A percentile compares a stretch with the other conserved stretches of the same genome.
These are phyloP conservation scores for Gymnopilus dilepis DNA, from an alignment of 768 basidiomycete species.

Conservation along the genomic window DNA sequence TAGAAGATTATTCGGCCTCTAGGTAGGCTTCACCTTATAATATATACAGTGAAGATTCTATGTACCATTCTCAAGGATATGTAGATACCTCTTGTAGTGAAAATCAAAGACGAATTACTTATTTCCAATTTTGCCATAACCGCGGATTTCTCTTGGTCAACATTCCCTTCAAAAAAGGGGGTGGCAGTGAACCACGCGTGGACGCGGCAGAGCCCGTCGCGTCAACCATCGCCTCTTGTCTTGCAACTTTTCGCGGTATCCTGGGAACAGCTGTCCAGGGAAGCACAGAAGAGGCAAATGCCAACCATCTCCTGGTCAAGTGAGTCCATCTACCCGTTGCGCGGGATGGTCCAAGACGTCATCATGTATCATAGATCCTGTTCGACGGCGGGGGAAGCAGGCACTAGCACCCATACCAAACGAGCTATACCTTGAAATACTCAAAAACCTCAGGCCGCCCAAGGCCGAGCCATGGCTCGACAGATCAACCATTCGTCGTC, in stretches of 20 bases:
- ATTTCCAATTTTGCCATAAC: no score
- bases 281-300: neutral
- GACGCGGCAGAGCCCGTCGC: no score
- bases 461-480: constrained; percentile 12
- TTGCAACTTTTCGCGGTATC: no score
- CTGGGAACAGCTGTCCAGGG: neutral
- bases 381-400: constrained; percentile 16
- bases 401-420: constrained; percentile 40
- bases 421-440: constrained; percentile 51
- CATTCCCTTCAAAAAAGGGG: no score
- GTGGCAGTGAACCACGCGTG: no score
- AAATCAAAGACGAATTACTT: no score
- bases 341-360: neutral
- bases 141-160: no score
- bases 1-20: neutral
- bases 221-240: neutral
- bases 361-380: constrained; percentile 19
- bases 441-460: constrained; percentile 35
- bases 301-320: constrained; percentile 12
- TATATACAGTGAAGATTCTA: no score
- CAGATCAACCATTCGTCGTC: constrained; percentile 22
- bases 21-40: neutral
- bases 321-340: neutral
- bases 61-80: no score
- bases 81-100: no score